phyloP scores from a whole-genome alignment of 129 eudicot species.

The Artemisia argyi region DNA sequence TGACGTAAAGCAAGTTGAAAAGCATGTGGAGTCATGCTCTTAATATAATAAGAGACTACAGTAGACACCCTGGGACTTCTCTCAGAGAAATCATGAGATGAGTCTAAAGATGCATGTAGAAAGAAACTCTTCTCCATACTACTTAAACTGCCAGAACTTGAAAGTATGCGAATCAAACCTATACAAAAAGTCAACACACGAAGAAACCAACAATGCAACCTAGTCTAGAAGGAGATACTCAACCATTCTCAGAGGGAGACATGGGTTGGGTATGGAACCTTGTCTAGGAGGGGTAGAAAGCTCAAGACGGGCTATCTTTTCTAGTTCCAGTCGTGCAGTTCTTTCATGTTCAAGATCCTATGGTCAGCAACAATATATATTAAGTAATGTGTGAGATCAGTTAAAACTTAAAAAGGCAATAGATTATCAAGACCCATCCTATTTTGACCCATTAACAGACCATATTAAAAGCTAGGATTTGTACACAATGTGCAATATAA shows the following conservation, averaged over 20 bases:
- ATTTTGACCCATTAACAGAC: too few species aligned
- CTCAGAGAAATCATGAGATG: slow-evolving; percentile 60
- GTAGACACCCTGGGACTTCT: slow-evolving; percentile 51
- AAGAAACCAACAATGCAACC: not conserved
- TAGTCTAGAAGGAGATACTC: not conserved
- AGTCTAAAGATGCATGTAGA: slow-evolving; percentile 73
- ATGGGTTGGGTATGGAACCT: slow-evolving; percentile 44
- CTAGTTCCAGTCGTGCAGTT: too few species aligned
- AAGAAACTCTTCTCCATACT: slow-evolving; percentile 87
- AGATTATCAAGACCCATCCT: too few species aligned
- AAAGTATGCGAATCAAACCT: slow-evolving; percentile 79
- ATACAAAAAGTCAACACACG: slow-evolving; percentile 25
- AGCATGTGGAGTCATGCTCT: slow-evolving; percentile 70
- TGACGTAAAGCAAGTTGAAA: slow-evolving; percentile 87
- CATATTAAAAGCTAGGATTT: too few species aligned
- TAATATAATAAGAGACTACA: slow-evolving; percentile 59
- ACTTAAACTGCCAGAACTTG: slow-evolving; percentile 80
- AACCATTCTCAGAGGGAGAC: slow-evolving; percentile 68
- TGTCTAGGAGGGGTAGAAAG: slow-evolving; percentile 49
- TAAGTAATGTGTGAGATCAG: too few species aligned
- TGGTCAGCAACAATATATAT: too few species aligned
- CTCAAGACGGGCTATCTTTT: not conserved
- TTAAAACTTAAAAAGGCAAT: too few species aligned
- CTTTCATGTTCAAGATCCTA: too few species aligned
- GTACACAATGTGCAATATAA: too few species aligned